A percentile compares a stretch with the other conserved stretches of the same genome.
Conservation (phyloP, 176 grass and related monocot species). For the Musa acuminata region DNA sequence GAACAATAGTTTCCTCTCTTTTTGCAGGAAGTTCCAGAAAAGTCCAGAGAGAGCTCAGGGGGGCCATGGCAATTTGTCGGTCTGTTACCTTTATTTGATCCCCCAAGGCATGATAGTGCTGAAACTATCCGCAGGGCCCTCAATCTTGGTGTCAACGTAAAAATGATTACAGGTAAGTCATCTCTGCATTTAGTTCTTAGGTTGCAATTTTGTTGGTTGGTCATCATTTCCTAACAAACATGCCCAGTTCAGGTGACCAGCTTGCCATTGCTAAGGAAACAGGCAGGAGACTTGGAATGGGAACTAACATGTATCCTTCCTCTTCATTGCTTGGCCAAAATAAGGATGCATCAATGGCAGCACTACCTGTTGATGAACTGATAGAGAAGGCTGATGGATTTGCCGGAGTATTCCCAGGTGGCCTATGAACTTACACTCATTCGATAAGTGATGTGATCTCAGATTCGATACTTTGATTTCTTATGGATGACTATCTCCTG, state of each 20-base stretch:
- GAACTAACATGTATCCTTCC: slow-evolving; percentile 98
- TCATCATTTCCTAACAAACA: background rate
- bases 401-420: slow-evolving; percentile 85
- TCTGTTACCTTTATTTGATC: slow-evolving; percentile 75
- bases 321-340: slow-evolving; percentile 64
- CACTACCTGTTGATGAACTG: slow-evolving; percentile 63
- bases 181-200: background rate
- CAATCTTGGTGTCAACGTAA: slow-evolving; percentile 82
- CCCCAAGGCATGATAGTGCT: slow-evolving; percentile 80
- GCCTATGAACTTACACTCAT: background rate
- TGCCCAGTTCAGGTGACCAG: slow-evolving; percentile 55
- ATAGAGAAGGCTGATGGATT: slow-evolving; percentile 96
- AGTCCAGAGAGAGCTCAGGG: slow-evolving; percentile 49
- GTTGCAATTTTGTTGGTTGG: background rate
- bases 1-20: background rate
- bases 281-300: slow-evolving; percentile 87
- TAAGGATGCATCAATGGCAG: slow-evolving; percentile 51
- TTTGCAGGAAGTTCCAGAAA: slow-evolving; percentile 59
- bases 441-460: too few relatives aligned
- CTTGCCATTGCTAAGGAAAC: slow-evolving; percentile 98
- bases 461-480: background rate
- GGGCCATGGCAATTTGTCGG: slow-evolving; percentile 66
- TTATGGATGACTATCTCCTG: background rate
- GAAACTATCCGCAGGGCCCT: slow-evolving; percentile 75
- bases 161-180: slow-evolving; percentile 90